Conservation (phyloP, 2,329 filamentous ascomycete genomes). For the Phialophora macrospora region DNA sequence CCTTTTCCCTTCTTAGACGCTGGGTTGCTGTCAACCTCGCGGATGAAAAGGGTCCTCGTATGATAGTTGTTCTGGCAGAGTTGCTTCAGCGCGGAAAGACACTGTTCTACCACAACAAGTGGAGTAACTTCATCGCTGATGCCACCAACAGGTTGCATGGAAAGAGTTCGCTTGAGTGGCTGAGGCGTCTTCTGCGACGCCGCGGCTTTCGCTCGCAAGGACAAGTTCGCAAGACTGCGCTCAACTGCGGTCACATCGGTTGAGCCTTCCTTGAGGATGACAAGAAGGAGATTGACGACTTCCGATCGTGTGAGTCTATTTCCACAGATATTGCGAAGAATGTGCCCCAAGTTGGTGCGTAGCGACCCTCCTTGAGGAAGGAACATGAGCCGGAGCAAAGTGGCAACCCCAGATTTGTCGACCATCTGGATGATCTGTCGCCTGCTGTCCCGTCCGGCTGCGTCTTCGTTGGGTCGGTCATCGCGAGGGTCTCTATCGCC, state of each 20-base stretch:
- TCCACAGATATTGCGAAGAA: conserved; percentile 89
- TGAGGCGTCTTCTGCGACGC: conserved; percentile 81
- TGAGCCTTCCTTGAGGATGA: conserved; percentile 94
- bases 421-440: conserved; percentile 91
- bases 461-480: conserved; percentile 35
- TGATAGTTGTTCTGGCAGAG: conserved; percentile 84
- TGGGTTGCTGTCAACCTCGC: conserved; percentile 82
- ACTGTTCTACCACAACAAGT: conserved; percentile 93
- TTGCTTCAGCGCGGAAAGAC: conserved; percentile 81
- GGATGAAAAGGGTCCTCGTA: conserved; percentile 88
- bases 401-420: conserved; percentile 92
- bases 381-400: conserved; percentile 97
- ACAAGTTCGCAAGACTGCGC: conserved; percentile 91
- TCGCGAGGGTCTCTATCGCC: conserved; percentile 49
- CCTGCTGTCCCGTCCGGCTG: conserved; percentile 53
- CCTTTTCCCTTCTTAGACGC: conserved; percentile 86
- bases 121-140: conserved; percentile 88
- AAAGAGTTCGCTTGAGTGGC: conserved; percentile 74
- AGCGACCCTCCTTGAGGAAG: conserved; percentile 89
- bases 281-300: conserved; percentile 87
- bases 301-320: conserved; percentile 96
- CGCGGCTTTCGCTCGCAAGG: conserved; percentile 83
- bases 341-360: conserved; percentile 79
- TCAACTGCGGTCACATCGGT: conserved; percentile 92
- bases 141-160: conserved; percentile 58